These are phyloP conservation scores for Xylaria arbuscula DNA, from an alignment of 2,329 filamentous ascomycete genomes.

Conservation along the genomic window DNA sequence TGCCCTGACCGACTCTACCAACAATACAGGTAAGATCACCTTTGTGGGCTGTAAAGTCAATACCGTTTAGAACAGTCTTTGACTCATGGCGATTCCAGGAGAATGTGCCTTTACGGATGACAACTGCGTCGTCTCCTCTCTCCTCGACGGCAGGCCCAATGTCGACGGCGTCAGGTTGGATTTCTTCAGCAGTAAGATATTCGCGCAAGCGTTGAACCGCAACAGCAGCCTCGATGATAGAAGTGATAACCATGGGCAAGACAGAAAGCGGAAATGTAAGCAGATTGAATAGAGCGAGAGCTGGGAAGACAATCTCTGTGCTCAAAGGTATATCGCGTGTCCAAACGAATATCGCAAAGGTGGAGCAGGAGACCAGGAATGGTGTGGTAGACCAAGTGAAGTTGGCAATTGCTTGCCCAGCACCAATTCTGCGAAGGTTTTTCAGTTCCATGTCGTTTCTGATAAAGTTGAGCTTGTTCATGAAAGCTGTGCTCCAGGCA, in stretches of 20 bases:
- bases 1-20: conserved; percentile 92
- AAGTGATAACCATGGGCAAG: conserved; percentile 96
- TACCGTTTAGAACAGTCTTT: conserved; percentile 78
- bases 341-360: conserved; percentile 93
- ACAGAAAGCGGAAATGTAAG: conserved; percentile 94
- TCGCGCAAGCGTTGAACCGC: conserved; percentile 86
- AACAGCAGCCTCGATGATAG: conserved; percentile 95
- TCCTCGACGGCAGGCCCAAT: conserved; percentile 76
- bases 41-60: conserved; percentile 90
- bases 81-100: conserved; percentile 91
- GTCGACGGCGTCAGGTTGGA: conserved; percentile 85
- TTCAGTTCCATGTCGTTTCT: conserved; percentile 96
- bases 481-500: conserved; percentile 96
- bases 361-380: conserved; percentile 96
- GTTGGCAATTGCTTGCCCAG: conserved; percentile 91
- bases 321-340: conserved; percentile 84
- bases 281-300: conserved; percentile 90
- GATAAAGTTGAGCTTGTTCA: conserved; percentile 96
- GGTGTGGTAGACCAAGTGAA: conserved; percentile 99
- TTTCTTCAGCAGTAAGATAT: conserved; percentile 88
- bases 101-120: conserved; percentile 86
- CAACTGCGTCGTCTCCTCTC: conserved; percentile 84
- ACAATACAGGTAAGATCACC: conserved; percentile 94
- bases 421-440: conserved; percentile 95
- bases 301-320: conserved; percentile 95